Conservation (phyloP, 176 grass and related monocot genomes). For the Pontederia paniculata region DNA sequence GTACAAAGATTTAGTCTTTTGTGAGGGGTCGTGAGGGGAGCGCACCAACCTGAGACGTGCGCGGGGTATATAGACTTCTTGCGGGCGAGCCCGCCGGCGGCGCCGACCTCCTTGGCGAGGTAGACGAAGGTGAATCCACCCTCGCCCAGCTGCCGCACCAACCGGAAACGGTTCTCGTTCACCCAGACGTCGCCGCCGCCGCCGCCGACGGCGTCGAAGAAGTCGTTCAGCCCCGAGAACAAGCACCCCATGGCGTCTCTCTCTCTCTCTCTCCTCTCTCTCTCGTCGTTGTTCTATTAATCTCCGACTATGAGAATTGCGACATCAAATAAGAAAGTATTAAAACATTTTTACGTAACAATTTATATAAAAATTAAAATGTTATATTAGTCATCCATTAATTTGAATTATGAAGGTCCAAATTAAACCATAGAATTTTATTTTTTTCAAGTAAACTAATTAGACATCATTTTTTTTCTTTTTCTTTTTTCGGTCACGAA, state of each 20-base stretch:
- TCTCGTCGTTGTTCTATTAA: too few relatives aligned
- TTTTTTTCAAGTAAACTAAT: too few relatives aligned
- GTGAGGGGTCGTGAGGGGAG: background rate
- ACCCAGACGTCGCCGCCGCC: slow-evolving; percentile 91
- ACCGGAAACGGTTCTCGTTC: slow-evolving; percentile 79
- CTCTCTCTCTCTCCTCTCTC: background rate
- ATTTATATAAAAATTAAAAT: too few relatives aligned
- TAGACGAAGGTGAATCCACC: slow-evolving; percentile 94
- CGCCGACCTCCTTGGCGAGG: slow-evolving; percentile 64
- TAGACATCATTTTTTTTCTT: too few relatives aligned
- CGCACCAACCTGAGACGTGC: slow-evolving; percentile 50
- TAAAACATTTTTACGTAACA: too few relatives aligned
- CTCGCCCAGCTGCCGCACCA: slow-evolving; percentile 85
- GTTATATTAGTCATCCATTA: too few relatives aligned
- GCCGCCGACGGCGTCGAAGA: slow-evolving; percentile 61
- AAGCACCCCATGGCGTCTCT: slow-evolving; percentile 62
- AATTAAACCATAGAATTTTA: too few relatives aligned
- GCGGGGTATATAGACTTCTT: slow-evolving; percentile 25
- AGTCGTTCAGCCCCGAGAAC: slow-evolving; percentile 67
- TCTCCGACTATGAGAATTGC: too few relatives aligned
- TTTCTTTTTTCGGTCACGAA: too few relatives aligned
- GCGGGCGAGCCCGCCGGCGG: slow-evolving; percentile 4
- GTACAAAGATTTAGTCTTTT: too few relatives aligned
- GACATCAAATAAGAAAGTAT: too few relatives aligned
- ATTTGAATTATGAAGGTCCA: too few relatives aligned